Conservation (phyloP, 2,329 filamentous ascomycete genomes). For the Scytalidium sp. region DNA sequence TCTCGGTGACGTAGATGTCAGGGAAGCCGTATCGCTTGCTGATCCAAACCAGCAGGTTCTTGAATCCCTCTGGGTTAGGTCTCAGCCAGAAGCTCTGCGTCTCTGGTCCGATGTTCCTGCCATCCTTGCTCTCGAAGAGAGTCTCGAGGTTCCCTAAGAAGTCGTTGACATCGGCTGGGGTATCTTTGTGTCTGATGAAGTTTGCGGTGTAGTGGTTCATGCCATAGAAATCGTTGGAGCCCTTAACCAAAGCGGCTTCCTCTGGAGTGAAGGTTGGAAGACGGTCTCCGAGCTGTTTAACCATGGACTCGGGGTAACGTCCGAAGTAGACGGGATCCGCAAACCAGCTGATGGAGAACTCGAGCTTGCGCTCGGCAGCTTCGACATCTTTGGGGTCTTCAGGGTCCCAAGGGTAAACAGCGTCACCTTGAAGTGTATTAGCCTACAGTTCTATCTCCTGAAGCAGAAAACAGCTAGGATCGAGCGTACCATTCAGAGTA, state of each 20-base stretch:
- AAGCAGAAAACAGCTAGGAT: not conserved
- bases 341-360: slow-evolving; percentile 87
- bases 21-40: slow-evolving; percentile 73
- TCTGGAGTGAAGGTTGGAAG: slow-evolving; percentile 72
- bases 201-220: slow-evolving; percentile 94
- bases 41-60: slow-evolving; percentile 73
- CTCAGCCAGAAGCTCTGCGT: slow-evolving; percentile 81
- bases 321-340: slow-evolving; percentile 84
- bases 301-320: slow-evolving; percentile 81
- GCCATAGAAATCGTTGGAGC: slow-evolving; percentile 91
- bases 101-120: slow-evolving; percentile 73
- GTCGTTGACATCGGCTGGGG: slow-evolving; percentile 60
- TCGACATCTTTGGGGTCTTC: slow-evolving; percentile 71
- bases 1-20: slow-evolving; percentile 85
- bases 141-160: slow-evolving; percentile 74
- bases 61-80: slow-evolving; percentile 73
- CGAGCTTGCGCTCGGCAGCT: slow-evolving; percentile 76
- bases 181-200: slow-evolving; percentile 73
- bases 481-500: slow-evolving; percentile 70
- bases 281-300: slow-evolving; percentile 73
- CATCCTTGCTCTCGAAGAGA: slow-evolving; percentile 66
- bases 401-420: slow-evolving; percentile 78
- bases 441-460: not conserved
- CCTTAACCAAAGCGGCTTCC: slow-evolving; percentile 70
- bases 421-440: slow-evolving; percentile 55